Base-by-base conservation (phyloP, 495 filamentous ascomycete genomes). In the Annulohypoxylon nitens region DNA sequence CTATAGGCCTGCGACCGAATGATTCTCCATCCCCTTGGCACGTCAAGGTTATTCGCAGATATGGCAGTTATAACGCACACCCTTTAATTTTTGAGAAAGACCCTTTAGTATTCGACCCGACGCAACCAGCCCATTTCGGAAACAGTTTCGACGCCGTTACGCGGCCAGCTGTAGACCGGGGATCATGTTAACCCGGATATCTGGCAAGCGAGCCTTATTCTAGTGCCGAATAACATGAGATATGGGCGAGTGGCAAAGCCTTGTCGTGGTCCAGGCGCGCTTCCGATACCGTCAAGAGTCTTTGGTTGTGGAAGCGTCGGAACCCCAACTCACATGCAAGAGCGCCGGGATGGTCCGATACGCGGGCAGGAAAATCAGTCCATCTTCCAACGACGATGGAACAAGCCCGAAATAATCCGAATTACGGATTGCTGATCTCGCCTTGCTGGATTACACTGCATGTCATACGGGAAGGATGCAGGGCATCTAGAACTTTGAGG, bases 321-420 rank as follows among this genome's bases (percentile, higher is more conserved):
- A 55, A 48, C 45, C 55, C 39, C 39, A 23, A 1, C 30, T 26
- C 50, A 43, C 51, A 67, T 41, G 43, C 70, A 67, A 53, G 48
- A 23, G 48, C 26, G 39, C 57, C 43, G 58, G 70, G 25, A 53
- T 64, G 36, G 64, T 50, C 64, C 63, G 64, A 67, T 43, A 50
- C 23, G 23, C 50, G 14, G 18, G 48, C 34, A 51, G 51, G 33
- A 53, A 53, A 34, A 58, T 41, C 58, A 43, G 53, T 61, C 64
- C 57, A 68, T 47, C 50, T 54, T 41, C 14, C 34, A 33, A 34
- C 25, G 48, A 39, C 43, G n/a, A 68, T 59, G 45, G 53, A 12
- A 30, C 30, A 14, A 9, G 51, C 50, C 70, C 69, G 69, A 71
- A 55, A 65, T 71, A 39, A 55, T 66, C 69, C 69, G 69, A 71